Evolutionary conservation across 768 basidiomycete genomes (phyloP), one percentile per base, ranked within the genome.

Genomic region (Xerocomellus intermedius): DNA sequence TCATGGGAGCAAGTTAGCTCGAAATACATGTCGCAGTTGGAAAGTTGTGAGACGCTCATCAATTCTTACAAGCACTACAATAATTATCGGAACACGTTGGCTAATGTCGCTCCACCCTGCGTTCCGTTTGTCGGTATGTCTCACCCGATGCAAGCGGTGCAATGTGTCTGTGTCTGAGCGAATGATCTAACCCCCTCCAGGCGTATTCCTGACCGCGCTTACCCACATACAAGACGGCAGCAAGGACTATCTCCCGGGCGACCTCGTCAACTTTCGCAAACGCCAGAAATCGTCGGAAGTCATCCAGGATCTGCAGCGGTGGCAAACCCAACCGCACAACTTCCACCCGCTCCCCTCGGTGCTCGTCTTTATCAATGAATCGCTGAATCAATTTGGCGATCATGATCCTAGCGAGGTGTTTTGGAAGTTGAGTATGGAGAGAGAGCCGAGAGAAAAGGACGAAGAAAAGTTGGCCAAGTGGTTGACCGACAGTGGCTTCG

Each of bases 11-110:
- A 77, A 60, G 75, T 87, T 26, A 78, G 61, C 58, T 71, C 76
- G 30, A 79, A 76, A 58, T 69, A 78, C 42, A 76, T 79, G 71
- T 71, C 77, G 5, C 70, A 77, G 51, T 71, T 86, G 56, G 76
- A 77, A 21, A 70, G 75, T 24, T 75, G 87, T 52, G 83, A 86
- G 63, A 73, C 77, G 54, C 78, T 82, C 39, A 77, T 89, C 62
- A 80, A 85, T 61, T 81, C 84, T 32, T 82, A 81, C 64, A 84
- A 82, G 69, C 88, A 86, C 60, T 88, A 86, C 72, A 79, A 80
- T 53, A 82, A 77, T 49, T 87, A 85, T 69, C 79, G 82, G 49
- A 69, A 74, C 42, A 74, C 77, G 24, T 68, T 88, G 43, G 79
- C 82, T 38, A 73, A 71, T 17, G 77, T 84, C 19, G 74, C 78